Evolutionary conservation across 106 monocot species (phyloP).

Genomic region (Acorus calamus): DNA sequence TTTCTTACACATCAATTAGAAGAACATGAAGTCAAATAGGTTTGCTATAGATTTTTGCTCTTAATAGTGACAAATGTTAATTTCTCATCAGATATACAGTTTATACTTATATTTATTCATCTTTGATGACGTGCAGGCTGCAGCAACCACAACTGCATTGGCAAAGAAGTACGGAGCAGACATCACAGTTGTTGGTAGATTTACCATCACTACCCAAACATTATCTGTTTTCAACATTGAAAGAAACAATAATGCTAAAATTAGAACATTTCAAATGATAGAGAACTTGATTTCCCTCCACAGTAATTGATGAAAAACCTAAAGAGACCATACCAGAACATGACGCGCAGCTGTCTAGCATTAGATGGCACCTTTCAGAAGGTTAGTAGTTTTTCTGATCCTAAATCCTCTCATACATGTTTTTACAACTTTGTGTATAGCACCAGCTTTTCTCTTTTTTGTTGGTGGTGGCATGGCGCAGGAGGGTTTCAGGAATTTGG

Average conservation of each 20-base stretch:
- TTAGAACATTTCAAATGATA: slow-evolving; percentile 10
- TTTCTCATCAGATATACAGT: too few species aligned
- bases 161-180: slow-evolving; percentile 92
- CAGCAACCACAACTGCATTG: slow-evolving; percentile 68
- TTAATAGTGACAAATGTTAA: too few species aligned
- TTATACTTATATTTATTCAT: neutral
- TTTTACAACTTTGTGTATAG: neutral
- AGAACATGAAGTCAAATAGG: too few species aligned
- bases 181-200: slow-evolving; percentile 93
- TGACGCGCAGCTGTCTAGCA: slow-evolving; percentile 65
- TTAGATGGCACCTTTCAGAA: slow-evolving; percentile 97
- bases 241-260: slow-evolving; percentile 13
- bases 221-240: slow-evolving; percentile 9
- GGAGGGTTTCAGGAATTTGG: slow-evolving; percentile 72
- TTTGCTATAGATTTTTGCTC: too few species aligned
- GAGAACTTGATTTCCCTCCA: slow-evolving; percentile 14
- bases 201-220: neutral
- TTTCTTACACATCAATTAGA: too few species aligned
- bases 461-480: slow-evolving; percentile 18
- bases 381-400: slow-evolving; percentile 25
- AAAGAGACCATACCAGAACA: slow-evolving; percentile 92
- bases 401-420: too few species aligned
- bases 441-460: neutral
- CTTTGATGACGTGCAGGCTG: slow-evolving; percentile 36
- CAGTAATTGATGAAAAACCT: slow-evolving; percentile 89